A percentile compares a stretch with the other conserved stretches of the same genome.
phyloP scores from a whole-genome alignment of 2,329 filamentous ascomycete genomes.

The Penicillium freii region DNA sequence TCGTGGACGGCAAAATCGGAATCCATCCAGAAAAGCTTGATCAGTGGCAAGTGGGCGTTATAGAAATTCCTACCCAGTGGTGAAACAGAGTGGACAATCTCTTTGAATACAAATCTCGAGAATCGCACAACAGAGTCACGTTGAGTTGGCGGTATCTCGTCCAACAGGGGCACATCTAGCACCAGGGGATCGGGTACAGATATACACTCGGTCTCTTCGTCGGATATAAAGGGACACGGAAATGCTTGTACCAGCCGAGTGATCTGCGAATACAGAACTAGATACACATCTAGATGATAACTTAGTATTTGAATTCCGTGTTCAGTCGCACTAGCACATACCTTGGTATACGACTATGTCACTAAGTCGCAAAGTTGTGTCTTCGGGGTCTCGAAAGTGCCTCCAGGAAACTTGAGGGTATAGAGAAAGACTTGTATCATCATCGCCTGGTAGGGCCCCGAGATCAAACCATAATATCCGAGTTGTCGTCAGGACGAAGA shows the following conservation, averaged over 20 bases:
- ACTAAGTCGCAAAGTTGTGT: conserved; percentile 49
- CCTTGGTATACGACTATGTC: conserved; percentile 34
- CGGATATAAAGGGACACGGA: conserved; percentile 28
- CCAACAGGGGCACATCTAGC: conserved; percentile 29
- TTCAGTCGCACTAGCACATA: conserved; percentile 19
- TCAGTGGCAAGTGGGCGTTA: conserved; percentile 26
- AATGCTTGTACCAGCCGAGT: conserved; percentile 36
- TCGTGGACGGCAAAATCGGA: conserved; percentile 36
- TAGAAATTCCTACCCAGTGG: conserved; percentile 16
- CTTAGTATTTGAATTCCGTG: conserved; percentile 6
- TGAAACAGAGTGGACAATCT: conserved; percentile 28
- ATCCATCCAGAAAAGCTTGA: conserved; percentile 40
- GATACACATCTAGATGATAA: conserved; percentile 31
- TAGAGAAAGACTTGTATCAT: conserved; percentile 30
- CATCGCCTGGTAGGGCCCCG: conserved; percentile 20
- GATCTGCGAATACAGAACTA: conserved; percentile 43
- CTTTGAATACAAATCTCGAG: conserved; percentile 35
- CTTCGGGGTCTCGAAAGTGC: conserved; percentile 56
- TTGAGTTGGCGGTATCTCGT: conserved; percentile 5
- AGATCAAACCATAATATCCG: conserved; percentile 49
- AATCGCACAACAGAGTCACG: conserved; percentile 19
- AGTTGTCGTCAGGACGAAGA: conserved; percentile 56
- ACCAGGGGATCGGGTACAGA: conserved; percentile 36
- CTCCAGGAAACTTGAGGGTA: conserved; percentile 48
- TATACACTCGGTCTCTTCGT: conserved; percentile 21